Percentiles rank a stretch among this genome's conserved stretches.
phyloP scores from a whole-genome alignment of 2,329 filamentous ascomycete species.

The Penicillium janthinellum region DNA sequence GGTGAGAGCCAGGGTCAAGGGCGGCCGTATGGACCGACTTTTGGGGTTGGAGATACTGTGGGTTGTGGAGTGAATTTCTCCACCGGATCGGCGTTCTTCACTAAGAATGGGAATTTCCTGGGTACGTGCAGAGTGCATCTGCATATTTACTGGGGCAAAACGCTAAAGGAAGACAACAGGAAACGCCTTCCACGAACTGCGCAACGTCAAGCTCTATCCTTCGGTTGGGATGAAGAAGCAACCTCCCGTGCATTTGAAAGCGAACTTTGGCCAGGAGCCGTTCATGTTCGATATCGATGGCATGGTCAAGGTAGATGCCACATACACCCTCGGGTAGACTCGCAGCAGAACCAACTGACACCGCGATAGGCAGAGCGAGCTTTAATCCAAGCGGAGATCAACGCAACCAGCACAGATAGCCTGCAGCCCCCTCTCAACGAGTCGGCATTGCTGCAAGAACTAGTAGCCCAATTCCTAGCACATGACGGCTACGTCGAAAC shows the following conservation, averaged over 20 bases:
- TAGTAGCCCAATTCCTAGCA: conserved; percentile 85
- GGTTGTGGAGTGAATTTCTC: conserved; percentile 68
- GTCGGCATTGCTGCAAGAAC: conserved; percentile 74
- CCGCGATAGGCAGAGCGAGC: conserved; percentile 59
- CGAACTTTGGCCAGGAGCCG: conserved; percentile 68
- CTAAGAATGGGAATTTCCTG: conserved; percentile 62
- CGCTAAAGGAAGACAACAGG: conserved; percentile 50
- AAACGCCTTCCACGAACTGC: conserved; percentile 52
- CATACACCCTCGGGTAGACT: neutral
- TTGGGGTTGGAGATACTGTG: conserved; percentile 60
- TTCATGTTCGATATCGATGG: conserved; percentile 92
- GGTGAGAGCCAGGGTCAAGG: conserved; percentile 57
- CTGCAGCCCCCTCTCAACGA: conserved; percentile 70
- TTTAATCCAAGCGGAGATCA: conserved; percentile 65
- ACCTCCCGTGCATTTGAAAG: conserved; percentile 58
- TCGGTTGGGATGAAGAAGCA: conserved; percentile 67
- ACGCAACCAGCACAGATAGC: conserved; percentile 56
- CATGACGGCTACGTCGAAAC: conserved; percentile 97
- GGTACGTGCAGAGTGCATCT: conserved; percentile 45
- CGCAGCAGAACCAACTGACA: neutral
- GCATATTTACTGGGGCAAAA: neutral
- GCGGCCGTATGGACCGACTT: conserved; percentile 63
- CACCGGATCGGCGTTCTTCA: conserved; percentile 64
- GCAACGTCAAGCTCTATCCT: conserved; percentile 51
- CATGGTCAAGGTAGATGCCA: conserved; percentile 69